Base-by-base conservation (phyloP, 345 rosid genomes). In the Erodium maritimum region DNA sequence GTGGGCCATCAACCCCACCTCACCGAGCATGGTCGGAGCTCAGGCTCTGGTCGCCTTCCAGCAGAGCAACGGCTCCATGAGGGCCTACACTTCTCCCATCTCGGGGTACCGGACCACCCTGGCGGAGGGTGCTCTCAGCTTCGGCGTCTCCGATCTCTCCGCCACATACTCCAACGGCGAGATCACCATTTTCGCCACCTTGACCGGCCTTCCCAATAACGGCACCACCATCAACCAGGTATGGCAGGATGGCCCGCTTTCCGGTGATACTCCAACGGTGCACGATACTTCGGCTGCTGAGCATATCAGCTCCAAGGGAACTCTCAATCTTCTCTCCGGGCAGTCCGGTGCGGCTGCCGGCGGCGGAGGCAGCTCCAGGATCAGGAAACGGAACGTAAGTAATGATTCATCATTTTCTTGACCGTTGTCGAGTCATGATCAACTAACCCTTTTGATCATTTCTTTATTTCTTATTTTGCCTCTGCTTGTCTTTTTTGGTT, bases 11-110 rank as follows among this genome's bases (percentile, higher is more conserved):
- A 93, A 93, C 66, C 99, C 99, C 0, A 73, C 66, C 2, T 65
- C 78, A 21, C 63, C 71, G 0, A 87, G 85, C 42, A 93, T 93
- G 99, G 69, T 74, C 4, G 96, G 91, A 0, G 73, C 96, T 4
- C 91, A 93, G 64, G 84, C 99, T 37, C 77, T 93, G 17, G 81
- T 93, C 52, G 97, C 97, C 8, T 80, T 69, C 71, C 96, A 66
- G 51, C 76, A 70, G 50, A 14, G 73, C 12, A 68, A 85, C 46
- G 96, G 96, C 12, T 57, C 76, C 10, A 68, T 87, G 75, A 79
- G 55, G 56, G 95, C 68, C 60, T 93, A 89, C 70, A 85, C 82
- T 11, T 79, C 96, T 0, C 82, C 95, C 3, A 63, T 93, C 69
- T 60, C 37, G 5, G 46, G 63, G 59, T 85, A 83, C 67, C 67